Base-by-base conservation (phyloP, 2,329 filamentous ascomycete species). In the Neodidymelliopsis sp. region DNA sequence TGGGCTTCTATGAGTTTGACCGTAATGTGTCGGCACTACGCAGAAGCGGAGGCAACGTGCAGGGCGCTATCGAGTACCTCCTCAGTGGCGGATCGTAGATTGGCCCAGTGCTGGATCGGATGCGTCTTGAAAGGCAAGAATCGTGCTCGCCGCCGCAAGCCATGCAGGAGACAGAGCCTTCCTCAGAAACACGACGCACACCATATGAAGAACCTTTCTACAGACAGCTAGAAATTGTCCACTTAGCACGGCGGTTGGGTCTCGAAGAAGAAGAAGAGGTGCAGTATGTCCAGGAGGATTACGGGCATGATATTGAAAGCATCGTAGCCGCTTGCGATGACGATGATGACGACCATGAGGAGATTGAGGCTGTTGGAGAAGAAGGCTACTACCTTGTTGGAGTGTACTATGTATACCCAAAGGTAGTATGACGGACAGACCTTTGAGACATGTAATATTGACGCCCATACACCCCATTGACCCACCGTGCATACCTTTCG, bases 1-100 rank as follows among this genome's bases (percentile, higher is more conserved):
- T 99, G 94, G 94, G 94, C 3, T 99, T 99, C 76, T 96, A 86
- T 70, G 92, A 99, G 69, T 99, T 97, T 67, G 93, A 99, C 41
- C 80, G 89, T 61, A 99, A 99, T 63, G 85, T 99, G 23, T 86
- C 89, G 46, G 94, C 94, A 4, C 77, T 99, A 66, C 83, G 93
- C 72, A 84, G 93, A 65, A 90, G 90, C 52, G 94, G 94, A 7
- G 94, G 94, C 9, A 97, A 90, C 70, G 94, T 97, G 29, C 91
- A 97, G 71, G 94, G 93, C 9, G 94, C 90, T 4, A 84, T 95
- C 42, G 89, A 94, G 75, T 85, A 90, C 65, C 75, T 95, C 46
- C 63, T 81, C 13, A 59, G 56, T 29, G 64, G 63, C 9, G 63
- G 59, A 38, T 54, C 63, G 35, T 68, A 66, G 59, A 47, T 38